These are phyloP conservation scores for Penicillium sp. DNA, from an alignment of 2,329 filamentous ascomycete species.

Conservation along the genomic window DNA sequence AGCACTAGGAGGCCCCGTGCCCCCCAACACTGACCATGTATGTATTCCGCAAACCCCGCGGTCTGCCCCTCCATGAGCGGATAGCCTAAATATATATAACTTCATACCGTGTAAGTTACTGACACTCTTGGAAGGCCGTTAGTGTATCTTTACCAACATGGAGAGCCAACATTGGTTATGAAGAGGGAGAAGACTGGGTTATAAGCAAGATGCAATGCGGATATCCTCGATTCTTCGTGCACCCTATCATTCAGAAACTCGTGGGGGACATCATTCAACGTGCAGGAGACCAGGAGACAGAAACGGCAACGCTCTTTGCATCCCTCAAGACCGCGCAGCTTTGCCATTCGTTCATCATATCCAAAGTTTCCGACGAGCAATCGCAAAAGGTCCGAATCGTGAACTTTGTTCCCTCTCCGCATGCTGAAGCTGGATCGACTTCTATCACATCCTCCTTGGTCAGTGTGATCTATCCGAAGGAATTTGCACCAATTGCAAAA, in stretches of 20 bases:
- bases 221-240: slow-evolving; percentile 94
- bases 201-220: slow-evolving; percentile 80
- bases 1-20: slow-evolving; percentile 68
- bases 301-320: slow-evolving; percentile 77
- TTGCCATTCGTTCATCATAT: slow-evolving; percentile 71
- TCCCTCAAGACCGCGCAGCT: slow-evolving; percentile 67
- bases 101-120: neutral
- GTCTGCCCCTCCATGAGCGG: slow-evolving; percentile 21
- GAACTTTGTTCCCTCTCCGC: slow-evolving; percentile 55
- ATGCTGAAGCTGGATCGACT: slow-evolving; percentile 62
- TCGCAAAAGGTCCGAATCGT: slow-evolving; percentile 56
- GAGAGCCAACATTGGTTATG: slow-evolving; percentile 86
- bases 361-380: slow-evolving; percentile 32
- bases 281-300: slow-evolving; percentile 57
- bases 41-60: slow-evolving; percentile 36
- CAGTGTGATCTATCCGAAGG: slow-evolving; percentile 69
- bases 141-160: slow-evolving; percentile 96
- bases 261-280: slow-evolving; percentile 65
- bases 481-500: slow-evolving; percentile 73
- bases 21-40: slow-evolving; percentile 76
- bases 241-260: slow-evolving; percentile 76
- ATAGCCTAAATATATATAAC: neutral
- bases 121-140: slow-evolving; percentile 66
- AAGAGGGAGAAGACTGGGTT: slow-evolving; percentile 90
- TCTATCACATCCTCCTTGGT: slow-evolving; percentile 62